A percentile compares a stretch with the other conserved stretches of the same genome.
These are phyloP conservation scores for Firmiana major DNA, from an alignment of 345 rosid genomes.

Conservation along the genomic window DNA sequence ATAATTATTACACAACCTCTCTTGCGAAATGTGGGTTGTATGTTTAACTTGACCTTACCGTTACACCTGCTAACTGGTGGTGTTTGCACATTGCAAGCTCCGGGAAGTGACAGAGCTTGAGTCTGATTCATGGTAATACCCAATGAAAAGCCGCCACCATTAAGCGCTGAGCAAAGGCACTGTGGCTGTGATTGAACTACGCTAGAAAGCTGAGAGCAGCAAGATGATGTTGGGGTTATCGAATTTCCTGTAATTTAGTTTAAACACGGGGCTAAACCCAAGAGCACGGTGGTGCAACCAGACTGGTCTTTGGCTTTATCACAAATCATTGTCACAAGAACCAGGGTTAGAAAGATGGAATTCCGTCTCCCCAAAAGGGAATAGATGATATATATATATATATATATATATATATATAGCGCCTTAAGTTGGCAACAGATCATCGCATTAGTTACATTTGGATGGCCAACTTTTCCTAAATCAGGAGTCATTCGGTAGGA, in stretches of 20 bases:
- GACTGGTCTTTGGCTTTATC: constrained; percentile 32
- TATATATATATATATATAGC: constrained; percentile 11
- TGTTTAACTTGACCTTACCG: not conserved
- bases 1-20: not conserved
- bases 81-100: constrained; percentile 30
- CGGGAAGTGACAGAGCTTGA: constrained; percentile 25
- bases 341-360: constrained; percentile 16
- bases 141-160: constrained; percentile 18
- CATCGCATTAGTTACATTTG: constrained; percentile 15
- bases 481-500: not conserved
- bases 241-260: constrained; percentile 37
- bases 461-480: constrained; percentile 23
- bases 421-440: not conserved
- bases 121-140: constrained; percentile 23
- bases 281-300: constrained; percentile 28
- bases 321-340: constrained; percentile 24
- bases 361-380: not conserved
- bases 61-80: constrained; percentile 23
- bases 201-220: constrained; percentile 47
- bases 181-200: constrained; percentile 45
- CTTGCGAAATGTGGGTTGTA: not conserved
- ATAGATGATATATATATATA: constrained; percentile 6
- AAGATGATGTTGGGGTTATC: constrained; percentile 43
- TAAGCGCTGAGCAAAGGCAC: constrained; percentile 46
- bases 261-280: constrained; percentile 31